Evolutionary conservation across 2,329 filamentous ascomycete genomes (phyloP).

Genomic region (Sporothrix inflata): DNA sequence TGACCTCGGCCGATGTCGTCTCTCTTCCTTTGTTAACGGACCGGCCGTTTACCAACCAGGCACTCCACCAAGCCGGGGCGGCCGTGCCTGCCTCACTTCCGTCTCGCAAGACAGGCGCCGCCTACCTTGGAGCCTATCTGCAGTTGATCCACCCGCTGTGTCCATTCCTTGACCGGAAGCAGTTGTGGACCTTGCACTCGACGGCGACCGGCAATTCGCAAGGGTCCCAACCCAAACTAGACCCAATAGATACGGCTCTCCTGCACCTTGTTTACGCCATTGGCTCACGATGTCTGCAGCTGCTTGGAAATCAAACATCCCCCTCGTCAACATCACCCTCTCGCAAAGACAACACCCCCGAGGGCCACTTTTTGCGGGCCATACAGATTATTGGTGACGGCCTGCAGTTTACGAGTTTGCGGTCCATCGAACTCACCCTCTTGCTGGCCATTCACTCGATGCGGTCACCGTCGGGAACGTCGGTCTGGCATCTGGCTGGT

Average conservation of each 20-base stretch:
- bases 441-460: constrained; percentile 30
- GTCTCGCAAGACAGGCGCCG: background rate
- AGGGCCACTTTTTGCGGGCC: constrained; percentile 29
- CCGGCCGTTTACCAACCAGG: constrained; percentile 30
- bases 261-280: constrained; percentile 30
- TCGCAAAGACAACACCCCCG: background rate
- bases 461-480: constrained; percentile 28
- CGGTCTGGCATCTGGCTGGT: constrained; percentile 28
- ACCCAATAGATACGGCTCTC: constrained; percentile 8
- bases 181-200: constrained; percentile 20
- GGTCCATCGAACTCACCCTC: constrained; percentile 28
- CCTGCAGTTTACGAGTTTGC: constrained; percentile 27
- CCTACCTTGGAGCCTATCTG: constrained; percentile 27
- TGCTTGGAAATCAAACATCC: background rate
- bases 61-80: background rate
- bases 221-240: too few relatives aligned
- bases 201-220: background rate
- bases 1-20: constrained; percentile 24
- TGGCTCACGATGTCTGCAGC: constrained; percentile 27
- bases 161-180: constrained; percentile 19
- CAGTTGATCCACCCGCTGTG: constrained; percentile 30
- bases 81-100: constrained; percentile 17
- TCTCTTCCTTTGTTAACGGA: constrained; percentile 28
- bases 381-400: constrained; percentile 28
- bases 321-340: background rate